A percentile compares a stretch with the other conserved stretches of the same genome.
phyloP scores from a whole-genome alignment of 805 yeast species.

The Cyberlindnera subsufficiens region DNA sequence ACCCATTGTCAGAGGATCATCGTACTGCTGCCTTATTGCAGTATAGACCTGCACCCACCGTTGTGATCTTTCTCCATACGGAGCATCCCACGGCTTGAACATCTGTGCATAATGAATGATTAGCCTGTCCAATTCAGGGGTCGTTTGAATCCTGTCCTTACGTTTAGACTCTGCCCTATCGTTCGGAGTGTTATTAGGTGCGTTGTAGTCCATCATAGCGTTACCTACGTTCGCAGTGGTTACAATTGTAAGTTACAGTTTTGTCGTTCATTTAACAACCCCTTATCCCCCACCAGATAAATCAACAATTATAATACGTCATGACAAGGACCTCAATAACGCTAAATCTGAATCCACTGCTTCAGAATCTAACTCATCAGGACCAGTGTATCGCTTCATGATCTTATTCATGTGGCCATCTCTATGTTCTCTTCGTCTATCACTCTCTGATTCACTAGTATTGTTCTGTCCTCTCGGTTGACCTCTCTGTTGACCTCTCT shows the following conservation, averaged over 20 bases:
- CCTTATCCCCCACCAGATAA: no score
- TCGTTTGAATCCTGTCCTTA: not conserved
- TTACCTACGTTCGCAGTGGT: no score
- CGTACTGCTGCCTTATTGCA: not conserved
- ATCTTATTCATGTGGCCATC: conserved; percentile 18
- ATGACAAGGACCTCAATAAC: conserved; percentile 4
- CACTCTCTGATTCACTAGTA: conserved; percentile 4
- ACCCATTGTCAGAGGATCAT: not conserved
- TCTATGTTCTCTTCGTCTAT: conserved; percentile 4
- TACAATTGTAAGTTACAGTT: no score
- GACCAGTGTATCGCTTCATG: conserved; percentile 24
- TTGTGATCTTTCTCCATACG: not conserved
- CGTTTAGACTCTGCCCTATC: not conserved
- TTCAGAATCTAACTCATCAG: conserved; percentile 20
- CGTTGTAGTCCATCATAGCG: not conserved
- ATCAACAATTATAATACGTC: no score
- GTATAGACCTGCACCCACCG: not conserved
- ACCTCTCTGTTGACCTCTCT: not conserved
- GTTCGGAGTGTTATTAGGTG: not conserved
- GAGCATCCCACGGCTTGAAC: not conserved
- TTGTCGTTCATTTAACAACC: no score
- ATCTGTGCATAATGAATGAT: not conserved
- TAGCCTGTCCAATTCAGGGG: conserved; percentile 1
- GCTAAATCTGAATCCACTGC: conserved; percentile 26
- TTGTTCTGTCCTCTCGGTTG: not conserved